Evolutionary conservation across 805 yeast genomes (phyloP), one percentile per base, ranked within the genome.

Genomic region (Trichomonascus vanleenenianus): DNA sequence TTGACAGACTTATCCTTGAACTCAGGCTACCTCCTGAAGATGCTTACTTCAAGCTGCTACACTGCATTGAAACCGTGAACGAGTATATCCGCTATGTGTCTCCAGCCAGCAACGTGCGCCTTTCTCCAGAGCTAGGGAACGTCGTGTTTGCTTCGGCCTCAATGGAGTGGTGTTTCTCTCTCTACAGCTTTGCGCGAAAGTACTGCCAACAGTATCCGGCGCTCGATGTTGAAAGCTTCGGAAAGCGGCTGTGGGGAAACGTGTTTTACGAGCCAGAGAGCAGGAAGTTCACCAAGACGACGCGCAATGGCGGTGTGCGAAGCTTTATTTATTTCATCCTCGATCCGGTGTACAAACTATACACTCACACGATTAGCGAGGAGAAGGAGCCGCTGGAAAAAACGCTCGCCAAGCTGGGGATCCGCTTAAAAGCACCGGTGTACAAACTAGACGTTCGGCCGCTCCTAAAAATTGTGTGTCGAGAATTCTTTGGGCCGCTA

Each of bases 1-100:
- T 94, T 7, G 99, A 93, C 60, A 65, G 97, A 49, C 66, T 93
- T n/a, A 72, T 91, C 0, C 57, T 89, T 37, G 98, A 93, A 52
- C 65, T 89, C 36, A 74, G 78, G 50, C 66, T 91, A 3, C 85
- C 96, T 0, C 86, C 87, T 2, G 53, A 64, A 2, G 95, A 86
- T 51, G 75, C 88, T 0, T 85, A 78, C 57, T 71, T 74, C 56
- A 89, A 93, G 57, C 53, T 93, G 25, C 66, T 76, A 45, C 70
- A 73, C 50, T 64, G 73, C 1, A 66, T 89, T 15, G 83, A 79
- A 40, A 78, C 78, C 33, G 66, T 88, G n/a, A 87, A 88, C 58
- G 60, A 63, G 0, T 73, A 63, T 47, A 68, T 85, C n/a, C 18
- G 31, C n/a, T 30, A 41, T 20, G 37, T 14, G 19, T 19, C 20